Percentiles rank a stretch among this genome's conserved stretches.
Conservation (phyloP, 139 green algal genomes). For the Tetraselmis striata region DNA sequence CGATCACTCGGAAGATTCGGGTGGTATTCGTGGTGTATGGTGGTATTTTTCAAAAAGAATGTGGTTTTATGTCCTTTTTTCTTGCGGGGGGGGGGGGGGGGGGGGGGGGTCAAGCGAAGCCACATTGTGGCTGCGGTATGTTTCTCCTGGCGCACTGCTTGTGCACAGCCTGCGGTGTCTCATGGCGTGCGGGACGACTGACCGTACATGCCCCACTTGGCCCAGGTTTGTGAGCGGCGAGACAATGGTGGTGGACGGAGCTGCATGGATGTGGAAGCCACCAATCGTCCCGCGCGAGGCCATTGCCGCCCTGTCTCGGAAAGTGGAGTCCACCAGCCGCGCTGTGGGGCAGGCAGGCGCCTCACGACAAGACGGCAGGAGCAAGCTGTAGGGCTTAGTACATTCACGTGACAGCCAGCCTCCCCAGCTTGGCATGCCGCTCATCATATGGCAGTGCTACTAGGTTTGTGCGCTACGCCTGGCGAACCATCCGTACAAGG, state of each 20-base stretch:
- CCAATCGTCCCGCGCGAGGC: conserved; percentile 40
- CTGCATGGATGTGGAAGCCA: conserved; percentile 64
- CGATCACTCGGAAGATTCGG: no score
- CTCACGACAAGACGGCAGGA: conserved; percentile 11
- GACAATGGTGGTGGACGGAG: conserved; percentile 82
- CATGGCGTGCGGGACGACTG: no score
- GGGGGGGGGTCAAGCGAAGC: no score
- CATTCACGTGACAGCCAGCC: no score
- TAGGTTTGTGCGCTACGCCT: no score
- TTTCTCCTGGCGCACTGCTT: not conserved
- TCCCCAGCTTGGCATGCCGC: no score
- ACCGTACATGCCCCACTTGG: no score
- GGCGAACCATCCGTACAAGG: no score
- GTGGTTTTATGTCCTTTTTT: not conserved
- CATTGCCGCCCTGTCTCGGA: conserved; percentile 47
- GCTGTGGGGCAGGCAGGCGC: conserved; percentile 39
- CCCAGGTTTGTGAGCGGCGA: conserved; percentile 49
- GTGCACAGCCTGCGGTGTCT: not conserved
- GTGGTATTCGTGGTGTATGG: no score
- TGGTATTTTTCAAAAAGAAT: conserved; percentile 1
- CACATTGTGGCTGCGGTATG: not conserved
- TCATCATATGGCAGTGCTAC: no score
- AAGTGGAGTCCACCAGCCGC: conserved; percentile 61
- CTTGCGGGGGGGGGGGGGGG: no score
- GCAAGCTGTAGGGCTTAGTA: conserved; percentile 40